phyloP scores from a whole-genome alignment of 345 rosid species.

The Triadica sebifera region DNA sequence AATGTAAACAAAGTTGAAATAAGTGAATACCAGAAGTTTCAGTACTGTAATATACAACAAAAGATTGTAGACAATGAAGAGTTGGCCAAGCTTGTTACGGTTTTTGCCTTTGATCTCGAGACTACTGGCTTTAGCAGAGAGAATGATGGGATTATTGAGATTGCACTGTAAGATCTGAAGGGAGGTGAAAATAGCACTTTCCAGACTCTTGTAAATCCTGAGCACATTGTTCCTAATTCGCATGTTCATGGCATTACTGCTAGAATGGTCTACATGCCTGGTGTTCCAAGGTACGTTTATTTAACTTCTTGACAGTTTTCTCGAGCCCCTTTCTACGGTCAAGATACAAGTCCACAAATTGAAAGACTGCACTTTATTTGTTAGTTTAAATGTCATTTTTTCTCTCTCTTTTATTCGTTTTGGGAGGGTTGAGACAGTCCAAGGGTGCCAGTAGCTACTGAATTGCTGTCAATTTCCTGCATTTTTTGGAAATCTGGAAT shows the following conservation, averaged over 20 bases:
- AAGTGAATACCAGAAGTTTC: conserved; percentile 37
- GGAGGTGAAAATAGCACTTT: conserved; percentile 91
- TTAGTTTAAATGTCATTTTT: neutral
- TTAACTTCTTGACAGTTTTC: neutral
- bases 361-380: neutral
- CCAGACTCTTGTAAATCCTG: conserved; percentile 77
- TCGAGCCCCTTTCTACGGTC: neutral
- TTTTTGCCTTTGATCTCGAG: conserved; percentile 66
- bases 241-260: conserved; percentile 64
- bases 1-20: conserved; percentile 38
- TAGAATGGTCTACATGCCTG: conserved; percentile 66
- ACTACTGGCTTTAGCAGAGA: conserved; percentile 66
- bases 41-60: conserved; percentile 42
- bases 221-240: conserved; percentile 41
- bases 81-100: conserved; percentile 51
- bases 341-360: neutral
- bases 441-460: neutral
- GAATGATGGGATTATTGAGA: conserved; percentile 62
- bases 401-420: neutral
- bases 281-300: conserved; percentile 74
- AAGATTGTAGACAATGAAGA: conserved; percentile 52
- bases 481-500: neutral
- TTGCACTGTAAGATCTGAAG: conserved; percentile 71
- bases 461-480: neutral
- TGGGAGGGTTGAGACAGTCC: neutral